A percentile compares a stretch with the other conserved stretches of the same genome.
Conservation (phyloP, 2,329 filamentous ascomycete genomes). For the Westerdykella aurantiaca region DNA sequence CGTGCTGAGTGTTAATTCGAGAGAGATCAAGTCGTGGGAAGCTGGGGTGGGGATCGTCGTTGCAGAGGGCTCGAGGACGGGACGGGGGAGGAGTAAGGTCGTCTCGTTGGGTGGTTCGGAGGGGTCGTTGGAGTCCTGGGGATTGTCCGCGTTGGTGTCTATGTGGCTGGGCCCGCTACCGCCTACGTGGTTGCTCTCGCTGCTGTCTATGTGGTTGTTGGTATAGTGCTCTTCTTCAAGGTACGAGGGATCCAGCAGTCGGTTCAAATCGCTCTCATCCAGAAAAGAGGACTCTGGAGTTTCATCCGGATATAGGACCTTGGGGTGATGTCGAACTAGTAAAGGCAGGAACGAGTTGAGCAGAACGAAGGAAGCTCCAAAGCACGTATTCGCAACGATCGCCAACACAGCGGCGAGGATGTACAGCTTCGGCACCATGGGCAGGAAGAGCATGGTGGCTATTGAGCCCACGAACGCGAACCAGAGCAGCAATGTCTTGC, state of each 20-base stretch:
- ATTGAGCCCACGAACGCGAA: conserved; percentile 79
- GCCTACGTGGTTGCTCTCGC: neutral
- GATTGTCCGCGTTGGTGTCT: neutral
- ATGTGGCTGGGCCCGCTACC: neutral
- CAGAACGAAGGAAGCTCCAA: conserved; percentile 90
- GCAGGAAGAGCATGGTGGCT: conserved; percentile 83
- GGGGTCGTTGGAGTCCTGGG: neutral
- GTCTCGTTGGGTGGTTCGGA: conserved; percentile 27
- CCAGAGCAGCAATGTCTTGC: conserved; percentile 78
- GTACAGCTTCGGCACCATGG: conserved; percentile 68
- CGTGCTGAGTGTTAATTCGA: conserved; percentile 75
- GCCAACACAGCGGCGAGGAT: conserved; percentile 76
- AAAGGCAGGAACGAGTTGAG: conserved; percentile 92
- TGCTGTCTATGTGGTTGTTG: conserved; percentile 7
- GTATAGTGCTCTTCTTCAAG: conserved; percentile 22
- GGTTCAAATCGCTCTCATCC: conserved; percentile 23
- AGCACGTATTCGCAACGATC: conserved; percentile 86
- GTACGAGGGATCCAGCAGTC: conserved; percentile 14
- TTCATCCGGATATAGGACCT: conserved; percentile 33
- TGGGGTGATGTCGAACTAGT: conserved; percentile 79
- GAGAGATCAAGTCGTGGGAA: conserved; percentile 39
- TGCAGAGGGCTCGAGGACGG: conserved; percentile 14
- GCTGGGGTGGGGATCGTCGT: conserved; percentile 26
- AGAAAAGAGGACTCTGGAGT: conserved; percentile 19
- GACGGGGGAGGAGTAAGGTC: conserved; percentile 33